Evolutionary conservation across 208 protist species (phyloP).

Genomic region (Acanthamoeba castellanii): DNA sequence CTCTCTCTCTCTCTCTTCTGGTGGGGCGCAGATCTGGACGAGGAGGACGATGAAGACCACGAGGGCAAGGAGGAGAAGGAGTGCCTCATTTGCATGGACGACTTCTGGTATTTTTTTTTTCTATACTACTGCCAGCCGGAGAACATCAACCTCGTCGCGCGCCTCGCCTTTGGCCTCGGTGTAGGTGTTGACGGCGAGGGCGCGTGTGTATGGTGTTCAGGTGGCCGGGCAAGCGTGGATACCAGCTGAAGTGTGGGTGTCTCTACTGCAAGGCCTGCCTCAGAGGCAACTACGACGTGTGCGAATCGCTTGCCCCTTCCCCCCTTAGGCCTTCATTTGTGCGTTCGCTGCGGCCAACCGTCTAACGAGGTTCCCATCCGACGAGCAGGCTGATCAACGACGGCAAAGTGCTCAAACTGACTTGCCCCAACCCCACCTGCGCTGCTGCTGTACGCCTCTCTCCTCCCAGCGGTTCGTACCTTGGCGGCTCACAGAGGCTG

Average conservation of each 20-base stretch:
- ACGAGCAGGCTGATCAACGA: slow-evolving; percentile 52
- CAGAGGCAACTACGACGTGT: slow-evolving; percentile 55
- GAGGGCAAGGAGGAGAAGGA: slow-evolving; percentile 71
- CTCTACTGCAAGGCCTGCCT: slow-evolving; percentile 72
- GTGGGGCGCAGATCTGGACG: not conserved
- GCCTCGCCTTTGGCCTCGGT: not conserved
- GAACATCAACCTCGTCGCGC: too few relatives aligned
- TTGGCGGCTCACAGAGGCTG: not conserved
- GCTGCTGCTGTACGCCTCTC: not conserved
- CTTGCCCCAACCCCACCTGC: slow-evolving; percentile 57
- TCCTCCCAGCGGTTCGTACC: not conserved
- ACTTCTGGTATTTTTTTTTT: slow-evolving; percentile 51
- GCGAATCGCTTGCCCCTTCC: not conserved
- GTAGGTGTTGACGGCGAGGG: not conserved
- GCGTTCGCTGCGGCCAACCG: not conserved
- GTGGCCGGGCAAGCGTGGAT: slow-evolving; percentile 67
- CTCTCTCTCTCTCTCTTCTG: not conserved
- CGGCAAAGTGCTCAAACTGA: slow-evolving; percentile 60
- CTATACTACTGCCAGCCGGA: too few relatives aligned
- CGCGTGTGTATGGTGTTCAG: not conserved
- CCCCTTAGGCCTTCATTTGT: not conserved
- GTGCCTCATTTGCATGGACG: slow-evolving; percentile 68
- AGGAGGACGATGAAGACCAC: slow-evolving; percentile 62
- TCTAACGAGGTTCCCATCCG: not conserved
- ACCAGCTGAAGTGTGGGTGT: slow-evolving; percentile 72